Evolutionary conservation across 768 basidiomycete genomes (phyloP).

Genomic region (Atractiella rhizophila): DNA sequence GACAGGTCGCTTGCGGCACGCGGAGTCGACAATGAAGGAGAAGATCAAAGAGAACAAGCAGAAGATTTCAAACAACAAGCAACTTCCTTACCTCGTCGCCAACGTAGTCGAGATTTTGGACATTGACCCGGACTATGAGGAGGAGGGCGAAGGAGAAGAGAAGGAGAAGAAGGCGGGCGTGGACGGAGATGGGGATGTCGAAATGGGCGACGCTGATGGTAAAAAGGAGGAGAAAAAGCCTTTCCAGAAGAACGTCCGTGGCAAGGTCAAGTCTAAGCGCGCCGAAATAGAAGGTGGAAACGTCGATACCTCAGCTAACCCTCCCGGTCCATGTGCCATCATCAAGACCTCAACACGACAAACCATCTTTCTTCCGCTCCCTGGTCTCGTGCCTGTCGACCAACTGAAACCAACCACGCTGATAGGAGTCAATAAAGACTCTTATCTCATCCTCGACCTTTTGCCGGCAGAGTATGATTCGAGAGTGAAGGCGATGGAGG

Average conservation of each 20-base stretch:
- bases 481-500: conserved; percentile 98
- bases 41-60: conserved; percentile 94
- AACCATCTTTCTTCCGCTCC: conserved; percentile 91
- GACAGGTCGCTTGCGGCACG: conserved; percentile 67
- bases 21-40: conserved; percentile 88
- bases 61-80: conserved; percentile 99
- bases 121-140: conserved; percentile 48
- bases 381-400: conserved; percentile 84
- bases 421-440: conserved; percentile 98
- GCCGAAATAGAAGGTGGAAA: too few relatives aligned
- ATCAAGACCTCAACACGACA: conserved; percentile 95
- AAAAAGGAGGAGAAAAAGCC: too few relatives aligned
- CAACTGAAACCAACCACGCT: conserved; percentile 73
- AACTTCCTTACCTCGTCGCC: conserved; percentile 85
- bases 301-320: conserved; percentile 81
- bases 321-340: conserved; percentile 91
- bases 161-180: too few relatives aligned
- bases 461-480: conserved; percentile 94
- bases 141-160: conserved; percentile 48
- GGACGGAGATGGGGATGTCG: too few relatives aligned
- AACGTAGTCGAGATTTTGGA: conserved; percentile 95
- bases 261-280: too few relatives aligned
- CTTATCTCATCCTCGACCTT: conserved; percentile 83
- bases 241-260: too few relatives aligned
- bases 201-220: too few relatives aligned